Base-by-base conservation (phyloP, 352 stramenopile genomes). In the Globisporangium canariense region DNA sequence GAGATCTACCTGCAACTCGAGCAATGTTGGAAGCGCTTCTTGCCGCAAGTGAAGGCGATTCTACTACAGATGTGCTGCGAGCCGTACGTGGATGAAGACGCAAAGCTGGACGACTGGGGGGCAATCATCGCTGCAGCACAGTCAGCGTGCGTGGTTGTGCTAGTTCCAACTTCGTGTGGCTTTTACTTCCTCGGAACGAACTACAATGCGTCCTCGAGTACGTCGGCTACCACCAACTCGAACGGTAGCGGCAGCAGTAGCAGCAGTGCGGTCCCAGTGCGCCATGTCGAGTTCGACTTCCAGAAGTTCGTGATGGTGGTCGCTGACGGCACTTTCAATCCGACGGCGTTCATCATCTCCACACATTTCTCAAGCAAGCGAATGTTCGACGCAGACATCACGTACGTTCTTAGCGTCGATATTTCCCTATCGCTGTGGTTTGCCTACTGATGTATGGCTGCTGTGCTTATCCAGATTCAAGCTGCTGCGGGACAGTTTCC, bases 231-330 rank as follows among this genome's bases (percentile, higher is more conserved):
- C 2, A n/a, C 1, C 34, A 28, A 38, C 18, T 40, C 54, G 22
- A 59, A 20, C n/a, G n/a, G n/a, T n/a, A n/a, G n/a, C 22, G 32
- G 20, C 13, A 36, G 38, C 40, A 62, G 59, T 52, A 63, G 22
- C 20, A 62, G 49, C 13, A 51, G 46, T 9, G 46, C 38, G 16
- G 55, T 68, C 4, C 67, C 76, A 14, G 60, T 89, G 56, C 82
- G 79, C 16, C 69, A 84, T 58, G 73, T 91, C 3, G 79, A 91
- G 53, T 88, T 91, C 50, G 82, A 91, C 53, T 79, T 87, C 49
- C 58, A 65, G 32, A 76, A 76, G 55, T 75, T 75, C 45, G 61
- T 66, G 6, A 70, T 91, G 18, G 69, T 67, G 5, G 65, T 91
- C 34, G 59, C 79, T 4, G 82, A 91, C 61, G 81, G 81, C 34